phyloP scores from a whole-genome alignment of 2,329 filamentous ascomycete genomes.

The Apiospora hydei region DNA sequence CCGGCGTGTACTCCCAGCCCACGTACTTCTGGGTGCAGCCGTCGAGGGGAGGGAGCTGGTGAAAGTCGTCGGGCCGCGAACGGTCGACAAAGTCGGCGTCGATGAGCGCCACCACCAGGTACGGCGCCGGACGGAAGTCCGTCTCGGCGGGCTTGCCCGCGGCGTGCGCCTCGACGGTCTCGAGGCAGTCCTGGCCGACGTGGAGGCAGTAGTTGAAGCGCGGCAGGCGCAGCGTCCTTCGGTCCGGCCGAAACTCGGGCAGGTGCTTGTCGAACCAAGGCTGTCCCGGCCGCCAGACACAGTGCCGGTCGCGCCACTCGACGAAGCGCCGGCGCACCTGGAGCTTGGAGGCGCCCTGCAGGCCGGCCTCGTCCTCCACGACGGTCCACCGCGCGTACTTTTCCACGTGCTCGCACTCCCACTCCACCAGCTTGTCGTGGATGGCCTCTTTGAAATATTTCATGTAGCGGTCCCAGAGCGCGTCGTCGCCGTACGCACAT shows the following conservation, averaged over 20 bases:
- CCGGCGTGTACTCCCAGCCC: not conserved
- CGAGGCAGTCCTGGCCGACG: conserved; percentile 8
- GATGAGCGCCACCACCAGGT: not conserved
- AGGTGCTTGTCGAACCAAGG: too few relatives aligned
- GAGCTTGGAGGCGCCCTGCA: not conserved
- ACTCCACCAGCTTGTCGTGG: not conserved
- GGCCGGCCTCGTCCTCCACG: not conserved
- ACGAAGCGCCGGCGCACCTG: not conserved
- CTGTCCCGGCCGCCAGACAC: not conserved
- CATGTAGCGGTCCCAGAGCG: conserved; percentile 13
- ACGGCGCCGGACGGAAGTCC: not conserved
- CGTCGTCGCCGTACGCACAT: conserved; percentile 13
- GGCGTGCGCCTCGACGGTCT: not conserved
- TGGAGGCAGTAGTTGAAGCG: conserved; percentile 4
- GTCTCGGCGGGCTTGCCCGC: not conserved
- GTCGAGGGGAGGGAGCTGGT: not conserved
- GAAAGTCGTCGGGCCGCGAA: not conserved
- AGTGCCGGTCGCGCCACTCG: not conserved
- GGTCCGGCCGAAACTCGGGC: not conserved
- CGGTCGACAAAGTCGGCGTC: not conserved
- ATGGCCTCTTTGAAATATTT: not conserved
- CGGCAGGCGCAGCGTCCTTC: not conserved
- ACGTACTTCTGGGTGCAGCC: not conserved
- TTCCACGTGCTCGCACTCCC: not conserved
- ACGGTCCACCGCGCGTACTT: not conserved